Evolutionary conservation across 768 basidiomycete species (phyloP).

Genomic region (Neoboletus magnificus): DNA sequence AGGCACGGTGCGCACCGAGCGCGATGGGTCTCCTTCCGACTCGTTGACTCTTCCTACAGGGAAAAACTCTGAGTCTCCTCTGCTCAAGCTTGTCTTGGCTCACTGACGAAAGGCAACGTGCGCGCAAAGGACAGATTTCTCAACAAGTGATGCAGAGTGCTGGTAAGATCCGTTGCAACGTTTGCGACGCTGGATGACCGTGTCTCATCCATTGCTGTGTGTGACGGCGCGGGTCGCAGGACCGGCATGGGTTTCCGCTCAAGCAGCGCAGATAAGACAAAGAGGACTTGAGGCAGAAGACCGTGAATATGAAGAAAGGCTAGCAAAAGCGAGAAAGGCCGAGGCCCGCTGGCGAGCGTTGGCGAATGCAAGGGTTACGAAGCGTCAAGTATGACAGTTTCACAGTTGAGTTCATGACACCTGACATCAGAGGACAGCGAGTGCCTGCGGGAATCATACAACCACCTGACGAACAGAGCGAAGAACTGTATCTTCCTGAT

Average conservation of each 20-base stretch:
- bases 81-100: conserved; percentile 78
- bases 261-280: conserved; percentile 61
- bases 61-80: conserved; percentile 81
- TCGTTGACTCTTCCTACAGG: conserved; percentile 42
- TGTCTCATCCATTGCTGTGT: conserved; percentile 15
- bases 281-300: conserved; percentile 69
- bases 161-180: conserved; percentile 15
- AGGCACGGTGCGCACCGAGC: conserved; percentile 60
- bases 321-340: conserved; percentile 57
- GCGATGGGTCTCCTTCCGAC: background rate
- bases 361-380: conserved; percentile 54
- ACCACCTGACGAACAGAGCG: conserved; percentile 41
- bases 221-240: conserved; percentile 31
- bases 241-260: conserved; percentile 74
- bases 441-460: conserved; percentile 10
- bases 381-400: conserved; percentile 50
- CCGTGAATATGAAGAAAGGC: conserved; percentile 55
- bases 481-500: conserved; percentile 74
- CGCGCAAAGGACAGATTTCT: conserved; percentile 62
- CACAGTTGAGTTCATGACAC: background rate
- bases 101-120: conserved; percentile 63
- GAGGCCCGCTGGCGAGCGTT: conserved; percentile 55
- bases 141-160: conserved; percentile 21
- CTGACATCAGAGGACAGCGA: conserved; percentile 25
- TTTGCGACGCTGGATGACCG: conserved; percentile 12